Conservation (phyloP, 441 rosid genomes). For the Daphne laureola region DNA sequence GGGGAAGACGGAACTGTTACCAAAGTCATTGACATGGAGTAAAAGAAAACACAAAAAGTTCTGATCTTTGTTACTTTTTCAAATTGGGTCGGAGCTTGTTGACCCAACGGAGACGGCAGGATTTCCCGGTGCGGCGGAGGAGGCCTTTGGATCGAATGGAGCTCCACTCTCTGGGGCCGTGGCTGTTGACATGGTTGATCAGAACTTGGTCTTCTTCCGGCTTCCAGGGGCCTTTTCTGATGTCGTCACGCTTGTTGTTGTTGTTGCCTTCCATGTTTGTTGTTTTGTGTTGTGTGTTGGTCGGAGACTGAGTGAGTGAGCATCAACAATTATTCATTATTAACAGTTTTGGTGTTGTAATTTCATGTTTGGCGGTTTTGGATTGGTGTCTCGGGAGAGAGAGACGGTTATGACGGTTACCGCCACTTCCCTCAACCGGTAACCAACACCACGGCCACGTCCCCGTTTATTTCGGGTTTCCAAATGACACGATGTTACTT, state of each 20-base stretch:
- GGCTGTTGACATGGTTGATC: constrained; percentile 53
- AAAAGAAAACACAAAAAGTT: not conserved
- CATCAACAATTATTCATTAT: too few relatives aligned
- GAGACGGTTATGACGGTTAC: constrained; percentile 56
- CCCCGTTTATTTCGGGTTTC: constrained; percentile 25
- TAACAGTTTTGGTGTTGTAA: not conserved
- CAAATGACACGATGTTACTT: too few relatives aligned
- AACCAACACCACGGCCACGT: constrained; percentile 43
- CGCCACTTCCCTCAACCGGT: constrained; percentile 29
- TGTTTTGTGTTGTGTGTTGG: not conserved
- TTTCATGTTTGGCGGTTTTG: not conserved
- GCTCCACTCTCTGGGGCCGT: constrained; percentile 96
- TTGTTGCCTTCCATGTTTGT: constrained; percentile 26
- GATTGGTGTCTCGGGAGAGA: constrained; percentile 16
- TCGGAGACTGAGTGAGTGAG: too few relatives aligned
- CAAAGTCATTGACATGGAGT: not conserved
- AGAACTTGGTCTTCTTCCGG: constrained; percentile 80
- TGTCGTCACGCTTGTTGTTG: constrained; percentile 40
- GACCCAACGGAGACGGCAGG: constrained; percentile 98
- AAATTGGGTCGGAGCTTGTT: constrained; percentile 91
- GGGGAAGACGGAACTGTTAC: too few relatives aligned
- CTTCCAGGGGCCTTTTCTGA: constrained; percentile 93
- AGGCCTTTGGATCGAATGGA: constrained; percentile 99
- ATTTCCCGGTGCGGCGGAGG: constrained; percentile 77
- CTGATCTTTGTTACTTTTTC: constrained; percentile 38